Evolutionary conservation across 2,329 filamentous ascomycete species (phyloP).

Genomic region (Arthrinium puccinioides): DNA sequence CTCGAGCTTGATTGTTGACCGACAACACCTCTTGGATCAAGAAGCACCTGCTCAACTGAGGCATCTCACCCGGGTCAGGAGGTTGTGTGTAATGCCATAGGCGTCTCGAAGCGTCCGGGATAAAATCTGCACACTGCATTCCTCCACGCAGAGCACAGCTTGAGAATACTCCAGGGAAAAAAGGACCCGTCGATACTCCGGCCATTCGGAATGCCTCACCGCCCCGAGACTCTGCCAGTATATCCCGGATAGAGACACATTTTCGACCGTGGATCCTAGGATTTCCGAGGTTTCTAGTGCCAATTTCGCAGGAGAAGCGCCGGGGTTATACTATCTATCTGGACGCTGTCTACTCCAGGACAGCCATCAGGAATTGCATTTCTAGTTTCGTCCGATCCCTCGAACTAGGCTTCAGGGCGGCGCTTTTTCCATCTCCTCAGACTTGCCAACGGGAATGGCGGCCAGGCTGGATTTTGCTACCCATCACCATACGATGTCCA

Average conservation of each 20-base stretch:
- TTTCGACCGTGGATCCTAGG: constrained; percentile 6
- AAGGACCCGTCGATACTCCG: background rate
- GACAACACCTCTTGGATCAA: too few relatives aligned
- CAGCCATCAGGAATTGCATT: background rate
- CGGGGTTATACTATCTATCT: too few relatives aligned
- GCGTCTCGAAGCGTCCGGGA: too few relatives aligned
- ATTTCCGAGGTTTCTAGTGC: constrained; percentile 4
- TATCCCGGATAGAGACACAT: constrained; percentile 6
- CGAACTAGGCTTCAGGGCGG: constrained; percentile 7
- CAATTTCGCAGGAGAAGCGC: constrained; percentile 2
- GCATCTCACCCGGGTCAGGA: too few relatives aligned
- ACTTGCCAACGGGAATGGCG: constrained; percentile 4
- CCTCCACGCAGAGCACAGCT: too few relatives aligned
- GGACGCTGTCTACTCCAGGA: too few relatives aligned
- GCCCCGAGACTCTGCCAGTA: constrained; percentile 7
- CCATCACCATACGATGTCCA: constrained; percentile 26
- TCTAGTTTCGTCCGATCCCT: constrained; percentile 4
- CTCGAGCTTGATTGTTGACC: too few relatives aligned
- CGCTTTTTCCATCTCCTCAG: constrained; percentile 1
- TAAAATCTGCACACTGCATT: too few relatives aligned
- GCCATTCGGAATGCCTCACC: constrained; percentile 5
- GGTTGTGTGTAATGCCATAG: too few relatives aligned
- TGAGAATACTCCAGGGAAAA: too few relatives aligned
- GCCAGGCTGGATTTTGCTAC: too few relatives aligned
- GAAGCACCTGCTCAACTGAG: too few relatives aligned